Base-by-base conservation (phyloP, 2,329 filamentous ascomycete species). In the Botrytis aclada region DNA sequence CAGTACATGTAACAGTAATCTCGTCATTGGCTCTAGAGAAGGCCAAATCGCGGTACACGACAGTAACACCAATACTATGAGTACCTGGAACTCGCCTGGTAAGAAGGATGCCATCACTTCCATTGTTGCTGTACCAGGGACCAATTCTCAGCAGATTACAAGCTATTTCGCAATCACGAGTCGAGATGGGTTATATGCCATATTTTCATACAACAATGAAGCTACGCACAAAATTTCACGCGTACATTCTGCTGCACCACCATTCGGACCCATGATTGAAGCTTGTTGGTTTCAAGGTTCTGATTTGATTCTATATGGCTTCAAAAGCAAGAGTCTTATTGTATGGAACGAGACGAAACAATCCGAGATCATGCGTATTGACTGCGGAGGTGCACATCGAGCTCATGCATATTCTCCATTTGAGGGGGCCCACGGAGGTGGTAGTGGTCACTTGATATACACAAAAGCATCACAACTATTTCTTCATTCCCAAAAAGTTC, bases 351-450 rank as follows among this genome's bases (percentile, higher is more conserved):
- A 93, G 79, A 90, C 88, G 0, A 84, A 84, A 2, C 89, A 93
- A 73, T 87, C 89, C 72, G 92, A 95, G 78, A 81, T 95, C 25
- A 88, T 91, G 71, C 86, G 85, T 0, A 86, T 97, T 43, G 90
- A 94, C 66, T 98, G 95, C 79, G 95, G 95, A 72, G 95, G 95
- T 47, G 90, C 90, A 0, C 94, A 97, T 79, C 88, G 95, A 71
- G 90, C 87, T 45, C 98, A 94, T 86, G 87, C 88, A 4, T 93
- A 82, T 69, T 78, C 76, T 9, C 73, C 78, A 6, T 45, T 75
- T 0, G 74, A 74, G 1, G n/a, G 65, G 22, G 74, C 76, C 1
- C 78, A 79, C 6, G 54, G 32, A 10, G 63, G 69, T 5, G 77
- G 78, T 60, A 83, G 83, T 58, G 86, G 86, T 1, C 86, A 84